A percentile compares a stretch with the other conserved stretches of the same genome.
These are phyloP conservation scores for Trypanosoma boissoni DNA, from an alignment of 208 protist genomes.

Conservation along the genomic window DNA sequence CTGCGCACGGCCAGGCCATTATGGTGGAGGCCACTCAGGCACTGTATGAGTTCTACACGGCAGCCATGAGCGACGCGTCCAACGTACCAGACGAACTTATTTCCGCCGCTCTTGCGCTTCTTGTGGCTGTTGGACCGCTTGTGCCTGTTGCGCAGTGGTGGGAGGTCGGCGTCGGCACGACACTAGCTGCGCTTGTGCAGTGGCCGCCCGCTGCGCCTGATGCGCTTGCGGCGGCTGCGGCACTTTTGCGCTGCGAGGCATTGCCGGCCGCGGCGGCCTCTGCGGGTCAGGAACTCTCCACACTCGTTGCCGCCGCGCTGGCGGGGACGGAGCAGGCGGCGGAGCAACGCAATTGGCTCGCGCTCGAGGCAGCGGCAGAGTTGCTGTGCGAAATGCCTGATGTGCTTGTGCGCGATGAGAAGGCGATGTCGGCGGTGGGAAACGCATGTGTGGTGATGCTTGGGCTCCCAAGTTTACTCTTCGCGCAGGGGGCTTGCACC, in stretches of 20 bases:
- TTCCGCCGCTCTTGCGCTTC: conserved; percentile 33
- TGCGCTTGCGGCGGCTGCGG: conserved; percentile 32
- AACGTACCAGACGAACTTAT: conserved; percentile 26
- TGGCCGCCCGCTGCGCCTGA: conserved; percentile 49
- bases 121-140: conserved; percentile 33
- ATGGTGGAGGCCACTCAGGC: conserved; percentile 38
- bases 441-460: conserved; percentile 40
- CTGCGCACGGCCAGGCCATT: conserved; percentile 23
- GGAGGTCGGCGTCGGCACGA: conserved; percentile 44
- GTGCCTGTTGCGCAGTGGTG: conserved; percentile 40
- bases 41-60: conserved; percentile 58
- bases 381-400: conserved; percentile 44
- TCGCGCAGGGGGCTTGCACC: conserved; percentile 40
- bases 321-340: conserved; percentile 24
- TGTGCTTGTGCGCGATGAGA: conserved; percentile 20
- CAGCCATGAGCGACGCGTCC: conserved; percentile 34
- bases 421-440: conserved; percentile 20
- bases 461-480: conserved; percentile 60
- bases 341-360: conserved; percentile 28
- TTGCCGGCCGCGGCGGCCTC: background rate
- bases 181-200: conserved; percentile 48
- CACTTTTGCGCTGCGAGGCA: conserved; percentile 34
- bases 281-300: conserved; percentile 13
- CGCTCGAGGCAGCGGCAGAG: conserved; percentile 49
- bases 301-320: conserved; percentile 21